Conservation (phyloP, 2,329 filamentous ascomycete genomes). For the Aphanoascus verrucosus region DNA sequence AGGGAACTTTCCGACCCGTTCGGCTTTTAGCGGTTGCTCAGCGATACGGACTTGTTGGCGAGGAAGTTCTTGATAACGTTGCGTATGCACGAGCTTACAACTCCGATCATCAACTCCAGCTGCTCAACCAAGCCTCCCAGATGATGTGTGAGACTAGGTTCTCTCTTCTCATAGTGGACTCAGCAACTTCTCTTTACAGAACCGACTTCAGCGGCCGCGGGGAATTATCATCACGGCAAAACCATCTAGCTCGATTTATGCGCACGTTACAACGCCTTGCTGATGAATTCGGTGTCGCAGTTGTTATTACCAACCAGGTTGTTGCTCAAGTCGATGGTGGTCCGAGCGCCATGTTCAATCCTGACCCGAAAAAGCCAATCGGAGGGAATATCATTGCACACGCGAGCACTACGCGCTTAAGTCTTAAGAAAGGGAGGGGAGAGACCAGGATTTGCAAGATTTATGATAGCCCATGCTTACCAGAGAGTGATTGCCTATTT, state of each 20-base stretch:
- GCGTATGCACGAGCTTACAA: slow-evolving; percentile 98
- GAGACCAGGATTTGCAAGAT: slow-evolving; percentile 99
- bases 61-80: slow-evolving; percentile 96
- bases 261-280: slow-evolving; percentile 42
- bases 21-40: slow-evolving; percentile 85
- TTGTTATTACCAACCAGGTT: slow-evolving; percentile 97
- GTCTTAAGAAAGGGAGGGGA: slow-evolving; percentile 85
- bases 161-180: slow-evolving; percentile 90
- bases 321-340: slow-evolving; percentile 97
- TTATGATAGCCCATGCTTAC: slow-evolving; percentile 93
- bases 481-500: slow-evolving; percentile 92
- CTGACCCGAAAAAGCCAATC: slow-evolving; percentile 97
- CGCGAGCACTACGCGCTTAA: slow-evolving; percentile 87
- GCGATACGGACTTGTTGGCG: slow-evolving; percentile 84
- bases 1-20: slow-evolving; percentile 92
- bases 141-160: slow-evolving; percentile 99
- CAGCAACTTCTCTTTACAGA: slow-evolving; percentile 86
- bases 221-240: slow-evolving; percentile 84
- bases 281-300: slow-evolving; percentile 84
- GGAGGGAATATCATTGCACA: slow-evolving; percentile 98
- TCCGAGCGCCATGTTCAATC: slow-evolving; percentile 96
- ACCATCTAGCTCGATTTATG: slow-evolving; percentile 41
- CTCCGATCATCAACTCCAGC: slow-evolving; percentile 90
- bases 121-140: slow-evolving; percentile 85
- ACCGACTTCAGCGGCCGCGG: slow-evolving; percentile 96